A percentile compares a stretch with the other conserved stretches of the same genome.
These are phyloP conservation scores for Pleurotus ostreatus DNA, from an alignment of 768 basidiomycete species.

Conservation along the genomic window DNA sequence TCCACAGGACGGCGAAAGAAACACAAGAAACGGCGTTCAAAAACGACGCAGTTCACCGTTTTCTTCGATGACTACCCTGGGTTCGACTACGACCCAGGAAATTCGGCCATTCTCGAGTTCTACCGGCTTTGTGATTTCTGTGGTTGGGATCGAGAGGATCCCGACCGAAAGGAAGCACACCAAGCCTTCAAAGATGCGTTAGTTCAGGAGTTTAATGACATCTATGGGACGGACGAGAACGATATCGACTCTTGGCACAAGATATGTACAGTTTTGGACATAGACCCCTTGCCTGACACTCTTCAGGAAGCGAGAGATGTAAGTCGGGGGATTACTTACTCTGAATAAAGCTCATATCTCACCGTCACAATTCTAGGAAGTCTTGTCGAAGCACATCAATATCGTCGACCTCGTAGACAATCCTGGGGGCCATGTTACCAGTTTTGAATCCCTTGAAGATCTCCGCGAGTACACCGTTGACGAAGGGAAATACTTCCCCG, in stretches of 20 bases:
- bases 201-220: slow-evolving; percentile 26
- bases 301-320: slow-evolving; percentile 23
- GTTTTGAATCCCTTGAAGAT: slow-evolving; percentile 20
- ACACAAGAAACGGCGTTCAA: not conserved
- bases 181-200: slow-evolving; percentile 24
- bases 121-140: slow-evolving; percentile 14
- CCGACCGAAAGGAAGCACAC: slow-evolving; percentile 14
- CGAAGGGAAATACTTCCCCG: slow-evolving; percentile 27
- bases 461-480: slow-evolving; percentile 27
- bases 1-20: not conserved
- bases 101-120: slow-evolving; percentile 11
- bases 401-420: slow-evolving; percentile 33
- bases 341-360: not conserved
- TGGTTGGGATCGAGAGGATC: slow-evolving; percentile 7
- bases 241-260: slow-evolving; percentile 24
- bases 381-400: slow-evolving; percentile 30
- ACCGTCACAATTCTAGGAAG: slow-evolving; percentile 15
- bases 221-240: slow-evolving; percentile 27
- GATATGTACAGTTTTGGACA: slow-evolving; percentile 21
- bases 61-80: slow-evolving; percentile 14
- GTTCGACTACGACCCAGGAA: slow-evolving; percentile 10
- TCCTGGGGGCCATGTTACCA: not conserved
- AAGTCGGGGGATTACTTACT: slow-evolving; percentile 5
- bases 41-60: not conserved
- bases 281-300: slow-evolving; percentile 24